phyloP scores from a whole-genome alignment of 805 yeast genomes.

The Scheffersomyces spartinae region DNA sequence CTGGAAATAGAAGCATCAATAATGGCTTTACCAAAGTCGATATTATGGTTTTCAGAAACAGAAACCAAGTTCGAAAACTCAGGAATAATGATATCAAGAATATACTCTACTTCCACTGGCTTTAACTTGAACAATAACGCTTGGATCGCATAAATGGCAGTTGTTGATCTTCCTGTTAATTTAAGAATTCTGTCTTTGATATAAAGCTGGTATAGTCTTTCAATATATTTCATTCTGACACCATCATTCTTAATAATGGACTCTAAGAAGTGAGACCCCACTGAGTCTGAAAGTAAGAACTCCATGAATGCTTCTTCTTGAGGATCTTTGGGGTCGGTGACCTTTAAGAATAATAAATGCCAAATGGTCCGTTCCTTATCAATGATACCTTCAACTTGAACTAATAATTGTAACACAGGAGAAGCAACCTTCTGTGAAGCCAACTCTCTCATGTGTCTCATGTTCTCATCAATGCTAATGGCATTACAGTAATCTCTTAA shows the following conservation, averaged over 20 bases:
- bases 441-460: constrained; percentile 45
- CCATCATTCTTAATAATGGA: constrained; percentile 51
- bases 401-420: constrained; percentile 70
- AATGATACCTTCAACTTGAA: constrained; percentile 72
- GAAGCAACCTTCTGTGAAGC: constrained; percentile 77
- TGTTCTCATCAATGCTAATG: constrained; percentile 24
- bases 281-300: constrained; percentile 70
- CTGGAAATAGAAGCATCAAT: constrained; percentile 54
- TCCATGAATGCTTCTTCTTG: constrained; percentile 76
- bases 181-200: constrained; percentile 66
- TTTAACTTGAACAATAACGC: constrained; percentile 55
- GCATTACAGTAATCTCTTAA: constrained; percentile 37
- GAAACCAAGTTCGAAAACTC: constrained; percentile 45
- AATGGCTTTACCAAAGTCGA: constrained; percentile 57
- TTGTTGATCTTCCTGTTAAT: constrained; percentile 69
- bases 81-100: constrained; percentile 56
- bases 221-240: constrained; percentile 52
- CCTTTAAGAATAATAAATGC: constrained; percentile 47
- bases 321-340: constrained; percentile 37
- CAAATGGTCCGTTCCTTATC: constrained; percentile 64
- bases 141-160: constrained; percentile 73
- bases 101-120: constrained; percentile 48
- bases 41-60: constrained; percentile 42
- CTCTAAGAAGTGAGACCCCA: constrained; percentile 91
- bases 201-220: constrained; percentile 57